Base-by-base conservation (phyloP, 257 asterid species). In the Solanum corneliomulleri region DNA sequence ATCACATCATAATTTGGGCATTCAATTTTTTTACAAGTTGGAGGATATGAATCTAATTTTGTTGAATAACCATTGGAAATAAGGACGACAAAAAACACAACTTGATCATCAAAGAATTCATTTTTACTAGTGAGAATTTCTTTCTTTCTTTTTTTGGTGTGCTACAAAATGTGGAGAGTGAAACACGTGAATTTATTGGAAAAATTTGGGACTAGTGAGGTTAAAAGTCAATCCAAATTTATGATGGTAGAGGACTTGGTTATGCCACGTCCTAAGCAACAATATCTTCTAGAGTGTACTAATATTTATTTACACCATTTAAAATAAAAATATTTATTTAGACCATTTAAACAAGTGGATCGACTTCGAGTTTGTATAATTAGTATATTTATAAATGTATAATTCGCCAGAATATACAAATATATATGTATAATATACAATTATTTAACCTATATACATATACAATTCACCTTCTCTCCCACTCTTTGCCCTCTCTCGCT, bases 1-100 rank as follows among this genome's bases (percentile, higher is more conserved):
- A 94, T 75, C 16, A 94, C 91, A 89, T 94, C 98, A 94, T 92
- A 95, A 72, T 60, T 91, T 1, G 99, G 98, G 88, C 99, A 97
- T 88, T 97, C 99, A 76, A 97, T 97, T 9, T 98, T 92, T 86
- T 85, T 86, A 86, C 99, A 97, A 2, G 94, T 69, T 58, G 98
- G 96, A 31, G 99, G 99, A 52, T 89, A 92, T 5, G 89, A 87
- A 33, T 71, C 90, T 6, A 91, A 88, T n/a, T 81, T 76, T 41
- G 58, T 76, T 25, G 58, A 76, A 76, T 44, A 9, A 9, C 68
- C 85, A 80, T 47, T 29, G 5, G 44, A 47, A 80, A 80, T 8
- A 7, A 80, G 3, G 11, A 47, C 39, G 0, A 80, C 16, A 49
- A 80, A 80, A 80, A 47, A 49, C 29, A 18, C 42, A 80, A 0